Percentiles rank a stretch among this genome's conserved stretches.
These are phyloP conservation scores for Aureobasidium sp. DNA, from an alignment of 2,329 filamentous ascomycete species.

Conservation along the genomic window DNA sequence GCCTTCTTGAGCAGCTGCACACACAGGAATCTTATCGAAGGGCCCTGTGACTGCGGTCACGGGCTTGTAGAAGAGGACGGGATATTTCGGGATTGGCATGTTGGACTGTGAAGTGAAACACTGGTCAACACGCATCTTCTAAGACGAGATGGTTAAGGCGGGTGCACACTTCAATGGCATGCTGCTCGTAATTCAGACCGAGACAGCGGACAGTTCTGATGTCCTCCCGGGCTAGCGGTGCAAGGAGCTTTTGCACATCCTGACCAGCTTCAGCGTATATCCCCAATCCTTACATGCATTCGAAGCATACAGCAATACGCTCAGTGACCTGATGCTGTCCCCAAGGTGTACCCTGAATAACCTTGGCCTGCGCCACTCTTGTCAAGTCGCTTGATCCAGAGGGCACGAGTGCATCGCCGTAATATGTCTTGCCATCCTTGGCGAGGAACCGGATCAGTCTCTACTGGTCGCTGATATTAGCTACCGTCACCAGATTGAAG, in stretches of 20 bases:
- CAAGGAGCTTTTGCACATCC: conserved; percentile 47
- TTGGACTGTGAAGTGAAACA: conserved; percentile 34
- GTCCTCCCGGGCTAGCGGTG: conserved; percentile 56
- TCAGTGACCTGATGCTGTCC: conserved; percentile 58
- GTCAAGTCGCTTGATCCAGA: conserved; percentile 53
- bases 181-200: conserved; percentile 64
- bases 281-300: background rate
- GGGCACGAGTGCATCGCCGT: conserved; percentile 67
- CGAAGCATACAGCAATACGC: conserved; percentile 36
- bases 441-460: conserved; percentile 64
- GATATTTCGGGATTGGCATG: conserved; percentile 60
- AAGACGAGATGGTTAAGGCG: background rate
- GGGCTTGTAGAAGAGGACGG: conserved; percentile 67
- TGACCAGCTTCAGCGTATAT: conserved; percentile 14
- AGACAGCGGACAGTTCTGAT: conserved; percentile 62
- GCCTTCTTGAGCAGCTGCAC: conserved; percentile 54
- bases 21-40: conserved; percentile 57
- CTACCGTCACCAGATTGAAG: too few species aligned
- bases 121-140: background rate
- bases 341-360: conserved; percentile 61
- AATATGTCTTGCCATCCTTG: conserved; percentile 61
- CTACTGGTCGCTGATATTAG: conserved; percentile 34
- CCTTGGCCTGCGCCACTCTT: conserved; percentile 52
- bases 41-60: conserved; percentile 57
- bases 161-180: conserved; percentile 34